Base-by-base conservation (phyloP, 2,329 filamentous ascomycete genomes). In the Beauveria asiatica region DNA sequence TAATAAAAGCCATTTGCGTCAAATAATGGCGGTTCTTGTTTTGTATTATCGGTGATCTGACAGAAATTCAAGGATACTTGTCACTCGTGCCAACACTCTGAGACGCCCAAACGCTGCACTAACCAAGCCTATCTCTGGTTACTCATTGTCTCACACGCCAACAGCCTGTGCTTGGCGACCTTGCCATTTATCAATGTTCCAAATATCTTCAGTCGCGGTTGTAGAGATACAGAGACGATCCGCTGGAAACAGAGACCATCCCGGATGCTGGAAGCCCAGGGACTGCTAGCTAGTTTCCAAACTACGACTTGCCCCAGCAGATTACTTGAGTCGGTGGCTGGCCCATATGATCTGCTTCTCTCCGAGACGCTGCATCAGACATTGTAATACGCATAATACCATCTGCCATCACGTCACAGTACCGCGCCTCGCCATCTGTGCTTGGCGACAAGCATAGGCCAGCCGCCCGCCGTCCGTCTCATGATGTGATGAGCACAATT, bases 321-420 rank as follows among this genome's bases (percentile, higher is more conserved):
- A 5, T 52, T 39, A 13, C 33, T 42, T 13, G 21, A 23, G 27
- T 11, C 30, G 37, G 37, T 57, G 21, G 45, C 45, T 27, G 45
- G 37, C 33, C 46, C 46, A 51, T n/a, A 58, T 51, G 33, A 51
- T 51, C 17, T 30, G 23, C 56, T 58, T 58, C 42, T 51, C 44
- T 44, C 25, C 42, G 46, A 58, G 56, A 42, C 25, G 30, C 46
- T 44, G 45, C 46, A 58, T 58, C 23, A 58, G 39, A 58, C 46
- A 17, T 30, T 46, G 33, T 50, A 44, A 57, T 49, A n/a, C 10
- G 30, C 45, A 44, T 51, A 51, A 44, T 51, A 58, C 16, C 37
- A 58, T 58, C 56, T 58, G n/a, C 56, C 33, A 58, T 17, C 19
- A 37, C 46, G 46, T 58, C 56, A 23, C 56, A 50, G 23, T 39